A percentile compares a stretch with the other conserved stretches of the same genome.
These are phyloP conservation scores for Penicillium dipodomyicola DNA, from an alignment of 495 filamentous ascomycete species.

Conservation along the genomic window DNA sequence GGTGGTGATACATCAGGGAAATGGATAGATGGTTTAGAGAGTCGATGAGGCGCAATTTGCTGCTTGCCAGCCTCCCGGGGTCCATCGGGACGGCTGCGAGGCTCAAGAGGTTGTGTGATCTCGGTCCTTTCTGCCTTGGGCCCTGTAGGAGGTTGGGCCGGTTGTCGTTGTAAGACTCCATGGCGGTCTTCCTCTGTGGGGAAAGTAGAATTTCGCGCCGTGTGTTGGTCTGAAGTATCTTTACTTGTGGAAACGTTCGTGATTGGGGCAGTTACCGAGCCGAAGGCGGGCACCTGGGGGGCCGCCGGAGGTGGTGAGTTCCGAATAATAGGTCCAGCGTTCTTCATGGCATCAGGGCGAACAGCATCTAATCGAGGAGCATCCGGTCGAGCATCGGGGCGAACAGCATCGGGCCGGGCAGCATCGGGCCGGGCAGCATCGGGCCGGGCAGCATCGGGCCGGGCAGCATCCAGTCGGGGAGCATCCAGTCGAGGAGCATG, in stretches of 20 bases:
- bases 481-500: conserved; percentile 5
- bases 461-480: background rate
- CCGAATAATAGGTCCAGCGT: conserved; percentile 37
- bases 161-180: conserved; percentile 20
- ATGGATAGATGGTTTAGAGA: conserved; percentile 17
- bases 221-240: conserved; percentile 39
- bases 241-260: conserved; percentile 31
- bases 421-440: background rate
- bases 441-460: background rate
- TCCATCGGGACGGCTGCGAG: conserved; percentile 26
- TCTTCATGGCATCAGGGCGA: conserved; percentile 41
- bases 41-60: conserved; percentile 15
- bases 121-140: conserved; percentile 39
- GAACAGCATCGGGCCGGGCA: conserved; percentile 36
- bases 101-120: conserved; percentile 21
- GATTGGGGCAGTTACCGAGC: conserved; percentile 49
- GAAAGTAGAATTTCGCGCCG: conserved; percentile 33
- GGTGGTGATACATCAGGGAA: conserved; percentile 39
- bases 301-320: conserved; percentile 71
- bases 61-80: conserved; percentile 16
- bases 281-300: conserved; percentile 80
- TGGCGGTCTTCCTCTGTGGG: conserved; percentile 33
- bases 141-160: conserved; percentile 40
- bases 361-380: conserved; percentile 21
- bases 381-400: background rate